A percentile compares a stretch with the other conserved stretches of the same genome.
Evolutionary conservation across 805 yeast species (phyloP).

Genomic region (Candida ficus): DNA sequence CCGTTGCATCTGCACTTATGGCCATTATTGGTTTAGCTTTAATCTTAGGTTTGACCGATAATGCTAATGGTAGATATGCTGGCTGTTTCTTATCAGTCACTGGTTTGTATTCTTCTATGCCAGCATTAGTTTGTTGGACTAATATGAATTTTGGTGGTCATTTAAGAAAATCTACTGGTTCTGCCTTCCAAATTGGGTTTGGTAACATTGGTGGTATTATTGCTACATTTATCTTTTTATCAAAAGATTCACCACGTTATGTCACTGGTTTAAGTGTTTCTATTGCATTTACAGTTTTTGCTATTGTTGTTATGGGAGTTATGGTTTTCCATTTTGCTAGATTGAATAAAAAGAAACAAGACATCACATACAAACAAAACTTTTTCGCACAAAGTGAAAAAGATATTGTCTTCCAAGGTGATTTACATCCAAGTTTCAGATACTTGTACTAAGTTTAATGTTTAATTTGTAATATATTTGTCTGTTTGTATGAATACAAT

Average conservation of each 20-base stretch:
- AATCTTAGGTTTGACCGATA: conserved; percentile 30
- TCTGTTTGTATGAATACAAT: too few species aligned
- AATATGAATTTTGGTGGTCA: conserved; percentile 36
- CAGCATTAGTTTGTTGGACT: conserved; percentile 31
- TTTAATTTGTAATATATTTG: too few species aligned
- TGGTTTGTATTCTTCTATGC: conserved; percentile 36
- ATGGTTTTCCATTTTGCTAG: conserved; percentile 28
- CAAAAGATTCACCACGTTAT: conserved; percentile 35
- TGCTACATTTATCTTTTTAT: conserved; percentile 33
- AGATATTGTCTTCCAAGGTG: conserved; percentile 33
- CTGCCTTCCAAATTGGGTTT: conserved; percentile 34
- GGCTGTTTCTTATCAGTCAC: conserved; percentile 34
- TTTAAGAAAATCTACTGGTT: conserved; percentile 34
- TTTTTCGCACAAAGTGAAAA: conserved; percentile 27
- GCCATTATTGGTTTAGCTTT: conserved; percentile 31
- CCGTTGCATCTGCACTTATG: conserved; percentile 28
- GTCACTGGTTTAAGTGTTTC: conserved; percentile 36
- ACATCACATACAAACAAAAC: conserved; percentile 26
- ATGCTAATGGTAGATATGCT: conserved; percentile 36
- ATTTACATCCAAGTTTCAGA: conserved; percentile 38
- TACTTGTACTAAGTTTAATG: conserved; percentile 38
- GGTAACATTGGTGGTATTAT: conserved; percentile 38
- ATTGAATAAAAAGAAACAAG: conserved; percentile 33
- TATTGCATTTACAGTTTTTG: conserved; percentile 37
- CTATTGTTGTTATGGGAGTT: conserved; percentile 31